Percentiles rank a stretch among this genome's conserved stretches.
Conservation (phyloP, 2,329 filamentous ascomycete genomes). For the Scytalidium lignicola region DNA sequence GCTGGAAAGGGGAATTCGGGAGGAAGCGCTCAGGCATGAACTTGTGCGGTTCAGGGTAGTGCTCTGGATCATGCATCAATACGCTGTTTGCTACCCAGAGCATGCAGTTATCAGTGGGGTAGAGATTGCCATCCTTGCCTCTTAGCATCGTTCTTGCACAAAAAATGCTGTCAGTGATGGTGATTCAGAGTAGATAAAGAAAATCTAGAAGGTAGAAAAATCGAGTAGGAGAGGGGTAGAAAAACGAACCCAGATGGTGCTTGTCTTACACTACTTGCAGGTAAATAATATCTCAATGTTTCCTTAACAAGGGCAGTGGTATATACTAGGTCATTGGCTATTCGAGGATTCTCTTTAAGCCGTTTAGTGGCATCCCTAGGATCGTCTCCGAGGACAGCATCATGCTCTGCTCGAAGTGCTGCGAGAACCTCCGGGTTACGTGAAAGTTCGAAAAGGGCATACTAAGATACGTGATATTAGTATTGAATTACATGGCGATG, state of each 20-base stretch:
- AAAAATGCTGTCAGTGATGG: no score
- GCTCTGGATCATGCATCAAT: slow-evolving; percentile 4
- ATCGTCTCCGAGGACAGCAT: slow-evolving; percentile 13
- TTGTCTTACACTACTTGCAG: slow-evolving; percentile 3
- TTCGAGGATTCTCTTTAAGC: slow-evolving; percentile 7
- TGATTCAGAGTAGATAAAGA: not conserved
- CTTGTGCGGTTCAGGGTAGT: slow-evolving; percentile 36
- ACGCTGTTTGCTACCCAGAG: slow-evolving; percentile 1
- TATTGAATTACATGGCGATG: no score
- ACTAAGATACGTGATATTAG: slow-evolving; percentile 1
- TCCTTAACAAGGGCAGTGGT: slow-evolving; percentile 18
- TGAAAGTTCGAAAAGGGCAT: slow-evolving; percentile 11
- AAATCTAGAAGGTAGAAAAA: not conserved
- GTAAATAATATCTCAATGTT: slow-evolving; percentile 12
- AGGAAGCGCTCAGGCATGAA: slow-evolving; percentile 47
- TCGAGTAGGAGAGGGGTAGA: no score
- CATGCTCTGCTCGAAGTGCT: slow-evolving; percentile 14
- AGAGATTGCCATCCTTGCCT: not conserved
- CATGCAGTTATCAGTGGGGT: slow-evolving; percentile 3
- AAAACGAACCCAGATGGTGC: not conserved
- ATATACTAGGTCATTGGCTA: slow-evolving; percentile 14
- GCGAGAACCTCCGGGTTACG: slow-evolving; percentile 9
- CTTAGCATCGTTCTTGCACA: slow-evolving; percentile 1
- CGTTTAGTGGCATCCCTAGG: not conserved
- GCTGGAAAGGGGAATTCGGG: slow-evolving; percentile 20